These are phyloP conservation scores for Penicillium polonicum DNA, from an alignment of 2,329 filamentous ascomycete species.

Conservation along the genomic window DNA sequence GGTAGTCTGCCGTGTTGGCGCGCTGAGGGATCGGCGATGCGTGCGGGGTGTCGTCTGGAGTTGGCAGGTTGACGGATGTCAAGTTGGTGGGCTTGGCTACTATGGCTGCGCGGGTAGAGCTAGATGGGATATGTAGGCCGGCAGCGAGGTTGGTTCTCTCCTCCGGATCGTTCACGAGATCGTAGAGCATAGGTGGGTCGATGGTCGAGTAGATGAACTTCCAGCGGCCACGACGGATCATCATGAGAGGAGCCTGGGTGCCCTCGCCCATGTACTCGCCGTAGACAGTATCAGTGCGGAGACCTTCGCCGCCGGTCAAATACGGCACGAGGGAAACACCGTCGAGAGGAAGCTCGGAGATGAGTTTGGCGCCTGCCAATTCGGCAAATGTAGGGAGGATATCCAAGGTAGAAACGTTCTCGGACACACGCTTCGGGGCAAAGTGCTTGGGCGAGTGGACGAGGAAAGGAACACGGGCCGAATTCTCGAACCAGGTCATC, in stretches of 20 bases:
- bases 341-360: conserved; percentile 76
- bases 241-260: conserved; percentile 83
- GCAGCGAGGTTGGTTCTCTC: conserved; percentile 69
- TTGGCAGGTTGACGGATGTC: conserved; percentile 29
- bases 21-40: conserved; percentile 29
- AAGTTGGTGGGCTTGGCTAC: conserved; percentile 42
- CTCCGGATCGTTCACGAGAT: conserved; percentile 70
- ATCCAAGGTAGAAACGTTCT: conserved; percentile 90
- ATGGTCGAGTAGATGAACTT: conserved; percentile 86
- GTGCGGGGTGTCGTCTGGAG: conserved; percentile 33
- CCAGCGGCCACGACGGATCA: conserved; percentile 87
- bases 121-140: conserved; percentile 29
- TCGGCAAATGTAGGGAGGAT: conserved; percentile 86
- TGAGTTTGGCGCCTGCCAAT: conserved; percentile 69
- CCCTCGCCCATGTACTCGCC: conserved; percentile 95
- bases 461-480: conserved; percentile 82
- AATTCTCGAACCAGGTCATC: conserved; percentile 95
- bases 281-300: conserved; percentile 76
- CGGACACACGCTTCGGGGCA: conserved; percentile 68
- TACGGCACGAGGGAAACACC: conserved; percentile 80
- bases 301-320: conserved; percentile 56
- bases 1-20: conserved; percentile 16
- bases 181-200: conserved; percentile 81
- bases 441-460: conserved; percentile 78
- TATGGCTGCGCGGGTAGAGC: conserved; percentile 30